Base-by-base conservation (phyloP, 2,329 filamentous ascomycete species). In the Clathrospora elynae region DNA sequence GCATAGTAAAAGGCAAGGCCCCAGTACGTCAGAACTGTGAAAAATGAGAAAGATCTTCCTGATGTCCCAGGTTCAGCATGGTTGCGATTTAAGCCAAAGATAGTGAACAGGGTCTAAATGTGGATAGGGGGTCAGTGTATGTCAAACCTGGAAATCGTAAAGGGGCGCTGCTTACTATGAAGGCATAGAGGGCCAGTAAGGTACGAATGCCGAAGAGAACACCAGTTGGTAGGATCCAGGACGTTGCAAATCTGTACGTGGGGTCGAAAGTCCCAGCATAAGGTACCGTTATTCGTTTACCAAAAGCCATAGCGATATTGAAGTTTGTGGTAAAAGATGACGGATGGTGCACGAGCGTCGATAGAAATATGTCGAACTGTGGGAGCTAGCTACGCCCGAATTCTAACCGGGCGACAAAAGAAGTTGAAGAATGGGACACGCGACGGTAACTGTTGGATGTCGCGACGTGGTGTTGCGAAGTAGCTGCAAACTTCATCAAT, bases 1-100 rank as follows among this genome's bases (percentile, higher is more conserved):
- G 84, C 75, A 66, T 86, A 85, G 76, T 95, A 95, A 73, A 91
- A 92, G 16, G 81, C 84, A 23, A 92, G 72, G 2, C 88, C 88
- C 87, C 87, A 93, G 77, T 86, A 93, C 7, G 86, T 88, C 45
- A 93, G 75, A 61, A 84, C 77, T 18, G 90, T 95, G 75, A 95
- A 95, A 76, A 83, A 95, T 59, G 84, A 88, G 74, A 95, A 93
- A 31, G 78, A 79, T 31, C 75, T 70, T 37, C 75, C 72, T 8
- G 61, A 60, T 1, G 60, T 62, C 22, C 62, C 52, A 62, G 77
- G 78, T 34, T 78, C 50, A 22, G 69, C 65, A 64, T 81, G 76
- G n/a, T 75, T 72, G 61, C 83, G 83, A 47, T 81, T 72, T 77
- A 80, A 88, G 48, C 76, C 83, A 64, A 90, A 82, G 63, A 82